These are phyloP conservation scores for Symmetrospora coprosmae DNA, from an alignment of 768 basidiomycete genomes.

Conservation along the genomic window DNA sequence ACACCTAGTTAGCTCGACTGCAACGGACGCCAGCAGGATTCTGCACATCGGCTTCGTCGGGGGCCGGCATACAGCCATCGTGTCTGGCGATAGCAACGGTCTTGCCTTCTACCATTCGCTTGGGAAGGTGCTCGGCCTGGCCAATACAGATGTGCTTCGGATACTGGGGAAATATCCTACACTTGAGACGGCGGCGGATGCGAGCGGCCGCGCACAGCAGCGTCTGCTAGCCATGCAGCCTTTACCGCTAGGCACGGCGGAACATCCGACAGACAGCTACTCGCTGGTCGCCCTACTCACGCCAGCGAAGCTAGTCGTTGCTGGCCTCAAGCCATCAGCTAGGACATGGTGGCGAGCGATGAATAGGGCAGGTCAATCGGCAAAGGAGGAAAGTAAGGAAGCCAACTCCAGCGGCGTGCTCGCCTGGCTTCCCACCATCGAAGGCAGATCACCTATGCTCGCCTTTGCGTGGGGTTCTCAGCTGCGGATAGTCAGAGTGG, in stretches of 20 bases:
- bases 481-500: slow-evolving; percentile 53
- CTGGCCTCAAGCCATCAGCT: slow-evolving; percentile 78
- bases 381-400: not conserved
- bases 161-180: slow-evolving; percentile 77
- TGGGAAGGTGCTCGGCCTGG: slow-evolving; percentile 85
- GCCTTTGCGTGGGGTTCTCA: slow-evolving; percentile 71
- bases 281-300: slow-evolving; percentile 75
- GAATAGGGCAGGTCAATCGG: slow-evolving; percentile 19
- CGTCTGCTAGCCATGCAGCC: slow-evolving; percentile 46
- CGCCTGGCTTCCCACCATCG: slow-evolving; percentile 67
- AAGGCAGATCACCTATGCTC: slow-evolving; percentile 46
- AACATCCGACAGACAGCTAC: slow-evolving; percentile 64
- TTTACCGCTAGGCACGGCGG: slow-evolving; percentile 59
- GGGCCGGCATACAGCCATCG: slow-evolving; percentile 77
- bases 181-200: slow-evolving; percentile 27
- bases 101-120: slow-evolving; percentile 89
- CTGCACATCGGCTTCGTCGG: slow-evolving; percentile 73
- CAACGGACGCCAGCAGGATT: slow-evolving; percentile 52
- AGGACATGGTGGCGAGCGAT: slow-evolving; percentile 59
- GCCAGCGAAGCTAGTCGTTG: slow-evolving; percentile 75
- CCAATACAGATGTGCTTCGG: slow-evolving; percentile 82
- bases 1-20: slow-evolving; percentile 43
- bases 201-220: not conserved
- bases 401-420: slow-evolving; percentile 44
- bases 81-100: slow-evolving; percentile 77